Base-by-base conservation (phyloP, 148 eudicot genomes). In the Selenicereus undatus region DNA sequence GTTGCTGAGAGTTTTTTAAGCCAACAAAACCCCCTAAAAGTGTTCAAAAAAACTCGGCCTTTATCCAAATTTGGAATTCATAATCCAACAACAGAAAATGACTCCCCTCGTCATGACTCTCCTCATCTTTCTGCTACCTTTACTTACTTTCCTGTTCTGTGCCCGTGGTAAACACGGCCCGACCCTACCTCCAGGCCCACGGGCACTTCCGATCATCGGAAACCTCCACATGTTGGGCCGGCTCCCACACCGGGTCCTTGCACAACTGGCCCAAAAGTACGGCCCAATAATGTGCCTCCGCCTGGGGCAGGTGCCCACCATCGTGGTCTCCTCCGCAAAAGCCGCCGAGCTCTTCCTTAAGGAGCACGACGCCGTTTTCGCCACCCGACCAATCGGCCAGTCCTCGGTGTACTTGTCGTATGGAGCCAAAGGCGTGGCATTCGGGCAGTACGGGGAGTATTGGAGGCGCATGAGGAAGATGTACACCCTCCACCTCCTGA, bases 391-490 rank as follows among this genome's bases (percentile, higher is more conserved):
- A 30, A 1, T 11, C 18, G 1, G 3, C 11, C 29, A 8, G 0
- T 27, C 26, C 14, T 24, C 43, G 3, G 9, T 48, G 20, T 66
- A 81, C 68, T 9, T 75, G 18, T 75, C 78, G 43, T 81, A 76
- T 20, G 83, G 52, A 1, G 62, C 35, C 20, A 81, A 81, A 39
- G 83, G 51, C 16, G 6, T 81, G 5, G 83, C 79, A 0, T 42
- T 81, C 3, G 27, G 79, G 0, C 83, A 79, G 8, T 76, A 68
- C 54, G 79, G 83, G 2, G 79, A 81, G 10, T 35, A 48, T 17
- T 81, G 83, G 83, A 32, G 83, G 70, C 73, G 78, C 29, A 39
- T 42, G 54, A 69, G 83, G 42, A 76, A 32, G 35, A 68, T 76
- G 75, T 21, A 16, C 26, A 75, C 69, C 8, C n/a, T 66, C 0